Conservation (phyloP, 306 rosid genomes). For the Albizia julibrissin region DNA sequence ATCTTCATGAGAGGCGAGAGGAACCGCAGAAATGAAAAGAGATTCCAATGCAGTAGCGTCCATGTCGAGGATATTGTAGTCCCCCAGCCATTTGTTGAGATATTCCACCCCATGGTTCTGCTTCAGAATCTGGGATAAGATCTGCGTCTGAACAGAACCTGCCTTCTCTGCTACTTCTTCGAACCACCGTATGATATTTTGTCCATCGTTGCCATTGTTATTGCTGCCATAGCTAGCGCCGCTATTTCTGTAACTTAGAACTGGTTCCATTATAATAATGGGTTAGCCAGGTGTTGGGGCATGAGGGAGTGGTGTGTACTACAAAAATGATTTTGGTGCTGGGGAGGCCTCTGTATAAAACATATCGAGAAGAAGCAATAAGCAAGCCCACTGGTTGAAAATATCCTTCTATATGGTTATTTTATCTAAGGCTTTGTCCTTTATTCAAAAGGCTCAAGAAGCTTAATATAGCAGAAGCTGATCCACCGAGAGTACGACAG, state of each 20-base stretch:
- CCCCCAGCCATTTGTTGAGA: constrained; percentile 68
- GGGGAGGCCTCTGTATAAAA: constrained; percentile 3
- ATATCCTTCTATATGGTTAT: constrained; percentile 24
- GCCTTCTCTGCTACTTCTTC: constrained; percentile 62
- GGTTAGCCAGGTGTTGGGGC: constrained; percentile 8
- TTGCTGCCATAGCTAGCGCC: constrained; percentile 6
- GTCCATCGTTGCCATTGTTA: background rate
- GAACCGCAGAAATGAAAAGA: constrained; percentile 75
- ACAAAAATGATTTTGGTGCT: background rate
- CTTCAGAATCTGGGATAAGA: constrained; percentile 68
- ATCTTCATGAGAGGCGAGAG: constrained; percentile 76
- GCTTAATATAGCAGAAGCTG: constrained; percentile 26
- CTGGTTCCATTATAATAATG: constrained; percentile 49
- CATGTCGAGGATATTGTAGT: constrained; percentile 50
- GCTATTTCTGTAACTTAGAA: constrained; percentile 23
- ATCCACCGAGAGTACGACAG: constrained; percentile 30
- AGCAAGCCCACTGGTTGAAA: constrained; percentile 25
- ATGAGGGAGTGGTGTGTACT: background rate
- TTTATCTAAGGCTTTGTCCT: constrained; percentile 6
- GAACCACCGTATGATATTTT: constrained; percentile 69
- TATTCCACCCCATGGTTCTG: constrained; percentile 71
- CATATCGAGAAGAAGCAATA: background rate
- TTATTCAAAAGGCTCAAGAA: constrained; percentile 30
- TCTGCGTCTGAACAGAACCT: constrained; percentile 58
- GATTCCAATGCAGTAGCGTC: constrained; percentile 71